A percentile compares a stretch with the other conserved stretches of the same genome.
Conservation (phyloP, 805 yeast genomes). For the Grigorovia jiainica region DNA sequence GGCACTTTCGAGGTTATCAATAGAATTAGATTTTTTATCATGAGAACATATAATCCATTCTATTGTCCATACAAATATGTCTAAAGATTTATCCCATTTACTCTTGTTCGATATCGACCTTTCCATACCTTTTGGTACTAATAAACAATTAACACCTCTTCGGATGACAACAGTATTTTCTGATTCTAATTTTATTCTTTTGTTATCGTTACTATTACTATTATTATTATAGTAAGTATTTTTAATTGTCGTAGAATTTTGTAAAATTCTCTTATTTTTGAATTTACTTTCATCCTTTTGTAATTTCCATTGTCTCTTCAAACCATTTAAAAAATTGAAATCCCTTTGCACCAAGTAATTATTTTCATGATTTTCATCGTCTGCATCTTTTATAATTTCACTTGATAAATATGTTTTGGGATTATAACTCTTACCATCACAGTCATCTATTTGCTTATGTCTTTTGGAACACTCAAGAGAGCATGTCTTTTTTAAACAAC, state of each 20-base stretch:
- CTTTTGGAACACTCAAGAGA: constrained; percentile 57
- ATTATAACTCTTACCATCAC: constrained; percentile 55
- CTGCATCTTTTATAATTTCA: constrained; percentile 32
- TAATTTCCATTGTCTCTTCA: constrained; percentile 53
- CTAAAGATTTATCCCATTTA: constrained; percentile 54
- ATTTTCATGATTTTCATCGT: constrained; percentile 32
- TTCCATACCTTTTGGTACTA: constrained; percentile 67
- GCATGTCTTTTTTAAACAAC: constrained; percentile 60
- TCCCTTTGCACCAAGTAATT: constrained; percentile 58
- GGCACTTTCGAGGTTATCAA: background rate
- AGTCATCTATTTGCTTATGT: constrained; percentile 55
- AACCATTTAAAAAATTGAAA: constrained; percentile 57
- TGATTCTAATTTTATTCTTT: constrained; percentile 4
- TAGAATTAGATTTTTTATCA: background rate
- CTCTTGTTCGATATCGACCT: constrained; percentile 55
- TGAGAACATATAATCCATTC: constrained; percentile 51
- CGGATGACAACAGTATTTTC: constrained; percentile 29
- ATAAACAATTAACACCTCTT: constrained; percentile 57
- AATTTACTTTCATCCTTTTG: constrained; percentile 42
- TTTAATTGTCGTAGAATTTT: constrained; percentile 9
- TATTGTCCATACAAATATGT: constrained; percentile 66
- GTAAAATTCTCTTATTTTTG: constrained; percentile 38
- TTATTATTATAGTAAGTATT: constrained; percentile 15
- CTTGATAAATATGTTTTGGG: constrained; percentile 48
- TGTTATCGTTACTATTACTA: constrained; percentile 5